These are phyloP conservation scores for Suillus decipiens DNA, from an alignment of 768 basidiomycete genomes.

Conservation along the genomic window DNA sequence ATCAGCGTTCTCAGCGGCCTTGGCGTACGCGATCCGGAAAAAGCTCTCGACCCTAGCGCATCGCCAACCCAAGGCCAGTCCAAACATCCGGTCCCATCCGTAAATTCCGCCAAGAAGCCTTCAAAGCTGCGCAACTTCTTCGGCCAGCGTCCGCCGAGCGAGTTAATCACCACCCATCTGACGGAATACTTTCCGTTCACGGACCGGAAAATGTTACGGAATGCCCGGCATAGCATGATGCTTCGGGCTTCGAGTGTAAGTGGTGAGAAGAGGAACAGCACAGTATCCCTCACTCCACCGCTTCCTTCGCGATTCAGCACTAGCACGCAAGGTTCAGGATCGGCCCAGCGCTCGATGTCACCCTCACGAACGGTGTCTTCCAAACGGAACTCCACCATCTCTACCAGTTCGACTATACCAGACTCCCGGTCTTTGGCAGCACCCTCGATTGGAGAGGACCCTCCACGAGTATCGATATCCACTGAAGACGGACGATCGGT, in stretches of 20 bases:
- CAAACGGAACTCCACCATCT: conserved; percentile 43
- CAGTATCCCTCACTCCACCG: conserved; percentile 43
- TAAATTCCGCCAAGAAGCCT: conserved; percentile 42
- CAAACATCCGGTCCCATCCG: conserved; percentile 19
- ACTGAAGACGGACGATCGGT: conserved; percentile 70
- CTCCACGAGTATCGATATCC: conserved; percentile 75
- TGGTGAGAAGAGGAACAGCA: conserved; percentile 48
- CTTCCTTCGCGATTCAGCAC: conserved; percentile 42
- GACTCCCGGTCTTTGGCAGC: conserved; percentile 36
- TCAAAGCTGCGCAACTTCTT: conserved; percentile 93
- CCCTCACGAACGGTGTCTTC: conserved; percentile 48
- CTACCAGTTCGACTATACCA: conserved; percentile 33
- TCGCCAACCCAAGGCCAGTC: conserved; percentile 43
- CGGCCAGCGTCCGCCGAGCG: conserved; percentile 95
- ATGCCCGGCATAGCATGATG: conserved; percentile 89
- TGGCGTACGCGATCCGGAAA: conserved; percentile 81
- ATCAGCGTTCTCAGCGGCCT: conserved; percentile 93
- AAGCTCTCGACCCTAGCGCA: conserved; percentile 56
- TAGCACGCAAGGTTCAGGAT: conserved; percentile 33
- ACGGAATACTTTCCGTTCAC: conserved; percentile 94
- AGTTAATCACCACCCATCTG: conserved; percentile 93
- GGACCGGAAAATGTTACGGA: conserved; percentile 89
- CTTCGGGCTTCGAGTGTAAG: conserved; percentile 48
- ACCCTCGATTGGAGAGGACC: conserved; percentile 41
- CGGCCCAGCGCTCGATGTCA: conserved; percentile 38